Percentiles rank a stretch among this genome's conserved stretches.
Conservation (phyloP, 1,139 yeast genomes). For the Ogataea hybrid region DNA sequence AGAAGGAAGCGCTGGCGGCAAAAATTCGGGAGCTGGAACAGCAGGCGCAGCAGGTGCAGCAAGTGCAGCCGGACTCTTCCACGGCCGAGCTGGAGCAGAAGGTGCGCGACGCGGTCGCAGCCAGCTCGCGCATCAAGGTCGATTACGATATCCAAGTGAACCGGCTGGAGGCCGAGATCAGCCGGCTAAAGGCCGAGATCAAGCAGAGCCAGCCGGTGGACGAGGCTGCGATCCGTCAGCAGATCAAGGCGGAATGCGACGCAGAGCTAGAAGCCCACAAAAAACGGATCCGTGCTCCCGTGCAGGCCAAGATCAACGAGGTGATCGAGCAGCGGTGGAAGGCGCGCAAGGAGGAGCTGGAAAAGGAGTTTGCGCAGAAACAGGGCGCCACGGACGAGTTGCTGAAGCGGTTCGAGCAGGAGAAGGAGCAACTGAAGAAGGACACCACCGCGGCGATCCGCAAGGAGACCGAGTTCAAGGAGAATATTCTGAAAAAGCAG, state of each 20-base stretch:
- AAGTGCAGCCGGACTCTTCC: background rate
- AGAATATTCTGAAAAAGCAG: constrained; percentile 29
- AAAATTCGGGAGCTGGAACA: constrained; percentile 20
- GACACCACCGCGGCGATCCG: constrained; percentile 29
- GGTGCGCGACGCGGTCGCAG: constrained; percentile 7
- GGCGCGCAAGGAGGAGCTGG: constrained; percentile 30
- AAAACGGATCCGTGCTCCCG: constrained; percentile 29
- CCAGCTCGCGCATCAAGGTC: constrained; percentile 15
- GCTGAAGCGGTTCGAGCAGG: constrained; percentile 25
- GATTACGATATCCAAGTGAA: constrained; percentile 16
- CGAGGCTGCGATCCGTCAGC: constrained; percentile 25
- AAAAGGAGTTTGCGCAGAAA: constrained; percentile 24
- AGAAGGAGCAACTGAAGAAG: constrained; percentile 29
- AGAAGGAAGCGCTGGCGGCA: constrained; percentile 16
- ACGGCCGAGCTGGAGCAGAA: constrained; percentile 1
- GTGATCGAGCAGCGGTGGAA: constrained; percentile 32
- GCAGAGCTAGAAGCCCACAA: constrained; percentile 29
- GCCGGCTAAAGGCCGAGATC: constrained; percentile 20
- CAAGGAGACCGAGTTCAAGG: constrained; percentile 31
- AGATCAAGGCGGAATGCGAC: constrained; percentile 24
- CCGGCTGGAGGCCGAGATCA: constrained; percentile 17
- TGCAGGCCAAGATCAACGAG: constrained; percentile 31
- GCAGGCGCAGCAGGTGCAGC: constrained; percentile 5
- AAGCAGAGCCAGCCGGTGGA: constrained; percentile 14
- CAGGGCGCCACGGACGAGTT: constrained; percentile 12